Base-by-base conservation (phyloP, 2,329 filamentous ascomycete genomes). In the Stachybotrys chlorohalonatus region DNA sequence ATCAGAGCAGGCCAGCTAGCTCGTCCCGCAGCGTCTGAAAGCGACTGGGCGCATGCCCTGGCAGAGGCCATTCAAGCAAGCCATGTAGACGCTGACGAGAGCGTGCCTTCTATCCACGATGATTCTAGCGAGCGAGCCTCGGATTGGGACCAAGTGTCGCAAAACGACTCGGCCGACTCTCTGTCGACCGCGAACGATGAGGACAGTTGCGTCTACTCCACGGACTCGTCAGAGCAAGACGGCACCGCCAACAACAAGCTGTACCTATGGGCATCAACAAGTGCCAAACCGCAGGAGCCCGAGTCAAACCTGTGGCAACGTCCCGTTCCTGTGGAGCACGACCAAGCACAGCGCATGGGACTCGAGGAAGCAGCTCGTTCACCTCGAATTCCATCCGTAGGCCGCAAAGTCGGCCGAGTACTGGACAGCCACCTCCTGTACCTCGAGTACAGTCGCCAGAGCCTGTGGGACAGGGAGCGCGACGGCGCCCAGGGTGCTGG, bases 1-100 rank as follows among this genome's bases (percentile, higher is more conserved):
- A 60, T 63, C 49, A 51, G 52, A 16, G 54, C 58, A 31, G 53
- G 52, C 53, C 54, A 42, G 31, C 51, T 54, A 46, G 56, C 7
- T 46, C 39, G 31, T 7, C 32, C 47, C 36, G 47, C 42, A 36
- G 56, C 17, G 42, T 50, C 57, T 45, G 56, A 55, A 51, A 56
- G 59, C 59, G 57, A 51, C 17, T 52, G 50, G 50, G 49, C 30
- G 5, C 30, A 13, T 32, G 49, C 49, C 31, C 31, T 51, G 30
- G 49, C 8, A 3, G 31, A 51, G 7, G 49, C 49, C 30, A 51
- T 51, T 30, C 30, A 32, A 31, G 49, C 49, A n/a, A 36, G 49
- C 8, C 7, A 7, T 6, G 5, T 32, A 7, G 7, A 7, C 17
- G 47, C 13, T 2, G 16, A 49, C n/a, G 47, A 17, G 24, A 47